Conservation (phyloP, 495 filamentous ascomycete genomes). For the Xanthoparmelia taractica region DNA sequence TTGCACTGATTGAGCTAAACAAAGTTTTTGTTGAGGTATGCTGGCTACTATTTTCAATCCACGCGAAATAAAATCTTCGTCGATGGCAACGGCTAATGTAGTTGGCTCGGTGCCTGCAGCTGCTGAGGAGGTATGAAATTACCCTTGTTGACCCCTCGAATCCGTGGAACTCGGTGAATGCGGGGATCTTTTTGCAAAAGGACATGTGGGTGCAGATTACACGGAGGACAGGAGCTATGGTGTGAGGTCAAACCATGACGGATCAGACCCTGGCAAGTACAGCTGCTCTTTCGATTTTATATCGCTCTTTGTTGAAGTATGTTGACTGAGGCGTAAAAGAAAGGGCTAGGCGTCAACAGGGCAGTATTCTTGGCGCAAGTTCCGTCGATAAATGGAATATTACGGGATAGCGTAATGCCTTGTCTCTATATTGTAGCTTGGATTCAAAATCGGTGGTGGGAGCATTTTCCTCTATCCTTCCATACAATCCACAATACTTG, state of each 20-base stretch:
- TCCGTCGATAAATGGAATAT: too few species aligned
- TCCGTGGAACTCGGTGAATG: constrained; percentile 6
- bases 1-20: constrained; percentile 32
- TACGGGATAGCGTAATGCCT: too few species aligned
- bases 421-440: too few species aligned
- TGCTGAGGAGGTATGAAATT: constrained; percentile 10
- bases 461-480: too few species aligned
- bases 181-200: background rate
- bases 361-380: background rate
- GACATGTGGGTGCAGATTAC: constrained; percentile 5
- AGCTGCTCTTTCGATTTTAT: background rate
- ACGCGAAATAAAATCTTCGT: too few species aligned
- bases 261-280: too few species aligned
- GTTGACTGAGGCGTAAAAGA: background rate
- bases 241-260: background rate
- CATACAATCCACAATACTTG: too few species aligned
- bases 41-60: background rate
- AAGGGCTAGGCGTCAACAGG: too few species aligned
- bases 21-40: constrained; percentile 6
- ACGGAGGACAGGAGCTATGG: background rate
- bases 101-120: background rate
- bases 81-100: background rate
- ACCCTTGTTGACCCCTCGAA: constrained; percentile 5
- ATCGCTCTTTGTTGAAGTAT: background rate
- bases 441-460: too few species aligned